Evolutionary conservation across 805 yeast species (phyloP).

Genomic region (Candida dendrica): DNA sequence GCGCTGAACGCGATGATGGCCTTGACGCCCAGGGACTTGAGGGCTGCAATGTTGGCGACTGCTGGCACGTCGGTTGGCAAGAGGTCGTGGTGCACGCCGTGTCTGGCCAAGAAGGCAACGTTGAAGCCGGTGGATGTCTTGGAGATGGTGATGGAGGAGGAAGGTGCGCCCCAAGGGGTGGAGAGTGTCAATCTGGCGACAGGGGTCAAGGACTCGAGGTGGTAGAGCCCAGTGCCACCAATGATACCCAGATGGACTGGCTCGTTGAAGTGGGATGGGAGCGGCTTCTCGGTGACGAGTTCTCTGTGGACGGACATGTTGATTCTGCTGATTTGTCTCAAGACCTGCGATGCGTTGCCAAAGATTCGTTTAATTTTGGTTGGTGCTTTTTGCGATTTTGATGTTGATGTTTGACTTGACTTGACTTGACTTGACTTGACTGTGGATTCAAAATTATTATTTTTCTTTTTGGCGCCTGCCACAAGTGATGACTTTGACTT

Average conservation of each 20-base stretch:
- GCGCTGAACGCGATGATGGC: slow-evolving; percentile 91
- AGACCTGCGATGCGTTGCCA: background rate
- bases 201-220: slow-evolving; percentile 71
- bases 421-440: too few relatives aligned
- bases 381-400: too few relatives aligned
- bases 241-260: slow-evolving; percentile 81
- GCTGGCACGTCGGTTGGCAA: slow-evolving; percentile 91
- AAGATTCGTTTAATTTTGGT: background rate
- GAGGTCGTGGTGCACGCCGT: slow-evolving; percentile 83
- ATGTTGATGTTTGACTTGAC: too few relatives aligned
- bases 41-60: slow-evolving; percentile 92
- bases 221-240: slow-evolving; percentile 98
- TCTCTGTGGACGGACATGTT: slow-evolving; percentile 21
- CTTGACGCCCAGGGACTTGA: slow-evolving; percentile 79
- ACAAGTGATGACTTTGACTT: too few relatives aligned
- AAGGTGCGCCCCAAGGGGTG: slow-evolving; percentile 98
- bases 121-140: slow-evolving; percentile 69
- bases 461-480: too few relatives aligned
- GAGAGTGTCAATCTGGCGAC: slow-evolving; percentile 76
- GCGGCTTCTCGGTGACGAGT: slow-evolving; percentile 2
- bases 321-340: background rate
- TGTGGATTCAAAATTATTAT: too few relatives aligned
- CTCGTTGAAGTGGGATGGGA: slow-evolving; percentile 49
- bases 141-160: slow-evolving; percentile 90
- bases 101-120: slow-evolving; percentile 92